phyloP scores from a whole-genome alignment of 495 filamentous ascomycete genomes.

The Rhypophila decipiens region DNA sequence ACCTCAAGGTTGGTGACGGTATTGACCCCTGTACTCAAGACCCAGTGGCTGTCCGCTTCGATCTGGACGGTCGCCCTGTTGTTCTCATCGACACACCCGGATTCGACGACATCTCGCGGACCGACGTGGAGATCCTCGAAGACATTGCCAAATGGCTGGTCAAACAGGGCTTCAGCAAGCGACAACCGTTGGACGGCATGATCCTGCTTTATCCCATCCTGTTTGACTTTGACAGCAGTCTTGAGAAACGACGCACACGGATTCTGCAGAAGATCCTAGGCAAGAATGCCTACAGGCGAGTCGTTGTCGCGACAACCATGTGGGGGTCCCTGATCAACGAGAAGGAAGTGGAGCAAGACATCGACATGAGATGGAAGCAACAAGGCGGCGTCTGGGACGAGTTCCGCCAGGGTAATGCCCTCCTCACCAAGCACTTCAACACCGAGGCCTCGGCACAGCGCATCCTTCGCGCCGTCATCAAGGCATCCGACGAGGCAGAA shows the following conservation, averaged over 20 bases:
- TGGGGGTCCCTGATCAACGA: constrained; percentile 24
- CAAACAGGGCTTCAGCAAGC: too few species aligned
- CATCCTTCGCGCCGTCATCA: constrained; percentile 1
- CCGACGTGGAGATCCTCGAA: constrained; percentile 27
- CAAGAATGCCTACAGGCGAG: constrained; percentile 25
- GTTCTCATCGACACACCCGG: constrained; percentile 33
- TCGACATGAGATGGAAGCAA: constrained; percentile 6
- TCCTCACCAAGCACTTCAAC: constrained; percentile 1
- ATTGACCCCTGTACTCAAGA: constrained; percentile 5
- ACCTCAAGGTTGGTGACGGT: constrained; percentile 12
- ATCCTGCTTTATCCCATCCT: constrained; percentile 29
- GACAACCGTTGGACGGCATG: constrained; percentile 17
- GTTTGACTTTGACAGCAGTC: constrained; percentile 36
- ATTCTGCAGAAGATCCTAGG: constrained; percentile 26
- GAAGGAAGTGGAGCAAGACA: constrained; percentile 4
- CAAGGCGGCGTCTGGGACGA: constrained; percentile 11
- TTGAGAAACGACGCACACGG: constrained; percentile 27
- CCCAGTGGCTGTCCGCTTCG: constrained; percentile 1
- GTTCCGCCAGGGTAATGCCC: constrained; percentile 2
- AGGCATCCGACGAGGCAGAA: neutral
- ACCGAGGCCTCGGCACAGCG: neutral
- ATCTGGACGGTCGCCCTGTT: constrained; percentile 4
- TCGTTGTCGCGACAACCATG: constrained; percentile 34
- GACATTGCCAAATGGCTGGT: constrained; percentile 27
- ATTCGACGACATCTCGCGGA: constrained; percentile 28